Evolutionary conservation across 306 rosid genomes (phyloP).

Genomic region (Ammopiptanthus mongolicus): DNA sequence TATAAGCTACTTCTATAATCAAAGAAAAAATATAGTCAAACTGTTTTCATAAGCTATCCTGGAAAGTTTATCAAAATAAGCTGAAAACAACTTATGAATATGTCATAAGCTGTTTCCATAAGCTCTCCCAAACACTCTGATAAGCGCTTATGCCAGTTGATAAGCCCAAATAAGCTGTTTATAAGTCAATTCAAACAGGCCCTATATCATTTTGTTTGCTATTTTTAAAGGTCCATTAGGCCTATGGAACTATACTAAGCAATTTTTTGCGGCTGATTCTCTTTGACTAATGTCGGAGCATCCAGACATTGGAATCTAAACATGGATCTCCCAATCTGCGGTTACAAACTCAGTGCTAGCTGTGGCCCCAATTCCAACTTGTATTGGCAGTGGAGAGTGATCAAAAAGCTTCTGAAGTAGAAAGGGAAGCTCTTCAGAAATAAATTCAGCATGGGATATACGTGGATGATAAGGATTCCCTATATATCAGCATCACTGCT

Average conservation of each 20-base stretch:
- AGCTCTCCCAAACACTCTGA: no score
- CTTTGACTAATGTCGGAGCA: constrained; percentile 21
- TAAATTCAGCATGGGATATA: constrained; percentile 25
- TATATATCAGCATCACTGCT: constrained; percentile 10
- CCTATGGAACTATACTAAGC: not conserved
- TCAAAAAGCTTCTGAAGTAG: constrained; percentile 33
- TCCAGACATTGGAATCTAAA: not conserved
- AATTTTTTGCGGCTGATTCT: not conserved
- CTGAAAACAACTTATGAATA: no score
- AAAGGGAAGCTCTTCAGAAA: constrained; percentile 25
- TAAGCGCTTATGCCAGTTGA: no score
- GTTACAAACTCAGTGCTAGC: not conserved
- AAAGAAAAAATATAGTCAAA: no score
- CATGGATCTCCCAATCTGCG: constrained; percentile 21
- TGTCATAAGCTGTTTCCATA: no score
- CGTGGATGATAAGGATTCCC: constrained; percentile 71
- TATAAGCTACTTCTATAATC: no score
- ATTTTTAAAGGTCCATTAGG: not conserved
- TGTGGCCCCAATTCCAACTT: constrained; percentile 38
- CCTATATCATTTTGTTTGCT: no score
- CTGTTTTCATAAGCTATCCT: no score
- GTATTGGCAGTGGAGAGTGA: constrained; percentile 17
- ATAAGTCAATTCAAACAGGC: no score
- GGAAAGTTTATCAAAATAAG: no score
- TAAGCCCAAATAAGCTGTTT: no score